Evolutionary conservation across 257 asterid species (phyloP), one percentile per base, ranked within the genome.

Genomic region (Rehmannia glutinosa): DNA sequence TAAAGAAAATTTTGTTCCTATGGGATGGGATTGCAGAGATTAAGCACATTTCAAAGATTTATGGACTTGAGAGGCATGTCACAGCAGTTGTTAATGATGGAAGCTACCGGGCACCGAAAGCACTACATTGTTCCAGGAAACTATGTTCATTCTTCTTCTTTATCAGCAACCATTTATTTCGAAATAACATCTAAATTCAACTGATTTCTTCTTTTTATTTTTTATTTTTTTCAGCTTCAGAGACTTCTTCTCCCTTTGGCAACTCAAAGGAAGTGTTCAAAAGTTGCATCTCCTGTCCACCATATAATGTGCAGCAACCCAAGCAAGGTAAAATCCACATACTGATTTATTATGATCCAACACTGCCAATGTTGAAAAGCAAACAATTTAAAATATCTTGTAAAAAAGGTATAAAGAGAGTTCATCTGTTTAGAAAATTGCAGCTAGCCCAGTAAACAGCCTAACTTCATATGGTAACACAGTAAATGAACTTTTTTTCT

Each of bases 101-200:
- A 80, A 65, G 69, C 81, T 41, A 82, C 87, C 47, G 78, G 66
- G 79, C 80, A 87, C 73, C 78, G 76, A 58, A 90, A 83, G 71
- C 81, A 66, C 8, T 90, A 83, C 71, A 38, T 41, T 2, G 28
- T 62, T 39, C 81, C 85, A 82, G 89, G 95, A 89, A 50, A 21
- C 73, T 64, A 64, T 46, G 12, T 62, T 51, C 50, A 60, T 71
- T 67, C 47, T 33, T 59, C 17, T 10, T 53, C 46, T 0, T 3
- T n/a, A n/a, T n/a, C n/a, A n/a, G n/a, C n/a, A n/a, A n/a, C n/a
- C n/a, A n/a, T 11, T n/a, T n/a, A 35, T 57, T 42, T 19, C 7
- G 5, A 49, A 15, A 17, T 19, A 23, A 30, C n/a, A 8, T 32
- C 8, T 27, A 11, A 2, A 11, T 19, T 69, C 25, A 6, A 20